Base-by-base conservation (phyloP, 2,329 filamentous ascomycete genomes). In the Nemania serpens region DNA sequence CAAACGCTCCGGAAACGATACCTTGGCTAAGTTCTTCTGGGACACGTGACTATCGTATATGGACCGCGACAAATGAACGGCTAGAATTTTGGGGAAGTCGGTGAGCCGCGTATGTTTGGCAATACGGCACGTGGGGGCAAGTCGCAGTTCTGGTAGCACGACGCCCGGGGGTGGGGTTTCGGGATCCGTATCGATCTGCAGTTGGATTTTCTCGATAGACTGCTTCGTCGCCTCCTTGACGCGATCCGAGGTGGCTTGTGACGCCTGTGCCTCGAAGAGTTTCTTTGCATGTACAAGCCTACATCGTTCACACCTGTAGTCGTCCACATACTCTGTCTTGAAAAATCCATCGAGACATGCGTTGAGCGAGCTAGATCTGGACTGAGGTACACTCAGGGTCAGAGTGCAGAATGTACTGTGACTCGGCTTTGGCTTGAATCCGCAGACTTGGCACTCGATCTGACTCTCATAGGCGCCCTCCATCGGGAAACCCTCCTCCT, bases 281-380 rank as follows among this genome's bases (percentile, higher is more conserved):
- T 87, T 80, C 55, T 91, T 78, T 3, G 93, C 93, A 74, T 97
- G 90, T 45, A 91, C 77, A n/a, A 99, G 81, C 20, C 93, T 87
- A 73, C 95, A 99, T 76, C 88, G 91, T 70, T 97, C 95, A 78
- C 95, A 99, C 68, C 91, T 93, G 81, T 96, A 99, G 74, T 97
- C 95, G 65, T 98, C 94, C 66, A 99, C 97, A 73, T 93, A 90
- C 75, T 99, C 95, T 0, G 91, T 92, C 77, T 97, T 97, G 68
- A 99, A 88, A 76, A 97, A 89, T 42, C 91, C 91, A 70, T 99
- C 95, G 69, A 99, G 95, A 75, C 95, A 99, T 9, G 88, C 83
- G 71, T 90, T 93, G 15, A 99, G 82, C 0, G 91, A 89, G 0
- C 93, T 93, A 2, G 91, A 90, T 52, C 83, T 87, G 63, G 88